Percentiles rank a stretch among this genome's conserved stretches.
Evolutionary conservation across 2,329 filamentous ascomycete genomes (phyloP).

Genomic region (Endoconidiophora polonica): DNA sequence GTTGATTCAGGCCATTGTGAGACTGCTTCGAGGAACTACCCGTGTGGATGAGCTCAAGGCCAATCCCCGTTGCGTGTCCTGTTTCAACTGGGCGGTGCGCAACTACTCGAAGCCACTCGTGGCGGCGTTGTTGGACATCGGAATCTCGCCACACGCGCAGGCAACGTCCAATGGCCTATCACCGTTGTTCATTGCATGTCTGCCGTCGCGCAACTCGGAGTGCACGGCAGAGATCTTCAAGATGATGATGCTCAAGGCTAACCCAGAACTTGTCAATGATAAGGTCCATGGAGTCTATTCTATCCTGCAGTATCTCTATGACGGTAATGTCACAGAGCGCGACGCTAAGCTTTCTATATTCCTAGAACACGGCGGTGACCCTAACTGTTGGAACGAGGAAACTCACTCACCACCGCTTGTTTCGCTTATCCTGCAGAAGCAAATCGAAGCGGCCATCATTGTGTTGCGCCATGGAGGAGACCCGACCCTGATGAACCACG

Average conservation of each 20-base stretch:
- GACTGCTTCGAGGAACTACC: too few relatives aligned
- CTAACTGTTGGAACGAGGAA: background rate
- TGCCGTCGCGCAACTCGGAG: background rate
- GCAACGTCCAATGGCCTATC: background rate
- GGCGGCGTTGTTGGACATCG: too few relatives aligned
- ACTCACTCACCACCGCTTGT: constrained; percentile 12
- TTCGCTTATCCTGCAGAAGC: constrained; percentile 10
- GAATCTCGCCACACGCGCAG: too few relatives aligned
- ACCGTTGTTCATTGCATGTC: background rate
- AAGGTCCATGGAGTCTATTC: background rate
- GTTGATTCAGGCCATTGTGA: too few relatives aligned
- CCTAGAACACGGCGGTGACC: constrained; percentile 1
- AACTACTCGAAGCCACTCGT: too few relatives aligned
- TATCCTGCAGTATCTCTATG: constrained; percentile 5
- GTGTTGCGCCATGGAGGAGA: constrained; percentile 11
- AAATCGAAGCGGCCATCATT: constrained; percentile 9
- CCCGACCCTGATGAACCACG: constrained; percentile 6
- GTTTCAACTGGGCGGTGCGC: too few relatives aligned
- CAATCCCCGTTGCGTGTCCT: too few relatives aligned
- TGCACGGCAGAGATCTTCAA: background rate
- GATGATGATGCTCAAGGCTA: background rate
- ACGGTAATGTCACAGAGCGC: background rate
- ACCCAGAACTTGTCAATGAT: background rate
- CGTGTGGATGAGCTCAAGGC: too few relatives aligned
- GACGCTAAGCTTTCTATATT: constrained; percentile 1